Percentiles rank a stretch among this genome's conserved stretches.
Evolutionary conservation across 2,329 filamentous ascomycete species (phyloP).

Genomic region (Pleurostoma richardsiae): DNA sequence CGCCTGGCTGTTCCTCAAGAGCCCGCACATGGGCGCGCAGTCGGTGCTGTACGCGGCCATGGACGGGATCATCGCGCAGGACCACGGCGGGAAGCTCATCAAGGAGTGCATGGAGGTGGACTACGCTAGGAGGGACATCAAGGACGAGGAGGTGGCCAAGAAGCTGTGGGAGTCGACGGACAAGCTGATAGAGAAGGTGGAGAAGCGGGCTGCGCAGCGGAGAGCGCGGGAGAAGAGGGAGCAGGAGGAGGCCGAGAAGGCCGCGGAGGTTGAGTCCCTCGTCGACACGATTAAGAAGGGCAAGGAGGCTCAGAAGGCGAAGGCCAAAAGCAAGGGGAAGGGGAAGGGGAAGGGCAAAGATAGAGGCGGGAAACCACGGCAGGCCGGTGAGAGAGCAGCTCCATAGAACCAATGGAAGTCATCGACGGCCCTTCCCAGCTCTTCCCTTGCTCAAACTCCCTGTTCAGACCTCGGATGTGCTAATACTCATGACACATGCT

Average conservation of each 20-base stretch:
- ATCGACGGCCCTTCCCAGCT: neutral
- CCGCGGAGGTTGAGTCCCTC: constrained; percentile 27
- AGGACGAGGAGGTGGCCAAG: constrained; percentile 75
- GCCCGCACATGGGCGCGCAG: constrained; percentile 76
- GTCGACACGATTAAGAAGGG: constrained; percentile 40
- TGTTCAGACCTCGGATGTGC: no score
- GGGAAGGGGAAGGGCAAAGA: constrained; percentile 12
- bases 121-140: constrained; percentile 66
- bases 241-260: constrained; percentile 22
- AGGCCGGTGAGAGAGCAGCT: neutral
- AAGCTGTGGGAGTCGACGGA: constrained; percentile 88
- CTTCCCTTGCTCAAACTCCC: no score
- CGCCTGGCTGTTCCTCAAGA: constrained; percentile 87
- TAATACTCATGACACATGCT: no score
- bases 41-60: constrained; percentile 81
- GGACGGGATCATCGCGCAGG: constrained; percentile 66
- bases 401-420: neutral
- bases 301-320: constrained; percentile 20
- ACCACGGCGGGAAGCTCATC: constrained; percentile 64
- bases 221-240: constrained; percentile 33
- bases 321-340: constrained; percentile 21
- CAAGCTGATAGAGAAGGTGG: constrained; percentile 71
- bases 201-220: constrained; percentile 70
- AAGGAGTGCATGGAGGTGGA: constrained; percentile 84
- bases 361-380: neutral